Base-by-base conservation (phyloP, 768 basidiomycete genomes). In the Auriscalpium vulgare region DNA sequence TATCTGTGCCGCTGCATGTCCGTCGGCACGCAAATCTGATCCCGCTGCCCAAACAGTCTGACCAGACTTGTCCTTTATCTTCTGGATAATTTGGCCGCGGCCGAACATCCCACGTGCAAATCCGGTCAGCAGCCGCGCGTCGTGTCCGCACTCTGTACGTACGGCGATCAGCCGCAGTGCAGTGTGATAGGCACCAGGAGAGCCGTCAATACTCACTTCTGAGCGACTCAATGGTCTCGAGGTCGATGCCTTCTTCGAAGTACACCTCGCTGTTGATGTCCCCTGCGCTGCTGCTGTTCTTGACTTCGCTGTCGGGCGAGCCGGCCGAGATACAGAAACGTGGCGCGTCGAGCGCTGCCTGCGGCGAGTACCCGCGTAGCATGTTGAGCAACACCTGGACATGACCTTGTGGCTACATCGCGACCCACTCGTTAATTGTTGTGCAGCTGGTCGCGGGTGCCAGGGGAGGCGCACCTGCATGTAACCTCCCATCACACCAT, bases 271-370 rank as follows among this genome's bases (percentile, higher is more conserved):
- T 87, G 65, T 91, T 90, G 47, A 69, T 78, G 66, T 88, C 83
- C 4, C 85, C 84, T 0, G 84, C 84, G 23, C 71, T 68, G 9
- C 75, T 75, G 9, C 73, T 69, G 35, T 74, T 68, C 37, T 72
- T 71, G 21, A 71, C 74, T 45, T 80, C 74, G 2, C 78, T 65
- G 59, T 87, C 84, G 0, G 90, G 87, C 55, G 78, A 78, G 23
- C 88, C 89, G 16, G 91, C 82, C 13, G 92, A 94, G 56, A 98
- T 97, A 67, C 95, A 98, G 74, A 98, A 97, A 13, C 95, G 84
- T 9, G 95, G 95, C 0, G 93, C 88, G 70, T 97, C 95, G 38
- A 99, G 80, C 13, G 94, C 90, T 3, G 90, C 83, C 71, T 99
- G 97, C 0, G 84, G 79, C 2, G 85, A 88, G 68, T 83, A 91